Conservation (phyloP, 345 rosid species). For the Leavenworthia alabamica region DNA sequence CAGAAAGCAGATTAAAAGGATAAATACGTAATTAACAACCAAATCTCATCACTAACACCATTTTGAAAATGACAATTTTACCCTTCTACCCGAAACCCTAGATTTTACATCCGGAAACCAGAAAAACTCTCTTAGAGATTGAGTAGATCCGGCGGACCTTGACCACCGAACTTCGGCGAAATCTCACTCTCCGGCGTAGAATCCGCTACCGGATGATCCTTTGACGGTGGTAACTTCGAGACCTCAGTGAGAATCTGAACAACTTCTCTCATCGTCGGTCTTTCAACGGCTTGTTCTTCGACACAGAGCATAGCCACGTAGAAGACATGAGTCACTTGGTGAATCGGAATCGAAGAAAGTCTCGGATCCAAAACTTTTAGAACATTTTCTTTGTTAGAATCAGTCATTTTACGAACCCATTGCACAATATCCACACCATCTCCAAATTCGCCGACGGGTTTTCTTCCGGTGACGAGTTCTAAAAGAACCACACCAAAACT, state of each 20-base stretch:
- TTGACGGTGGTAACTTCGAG: conserved; percentile 51
- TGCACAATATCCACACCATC: conserved; percentile 98
- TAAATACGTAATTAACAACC: conserved; percentile 11
- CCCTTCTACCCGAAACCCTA: conserved; percentile 11
- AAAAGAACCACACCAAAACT: conserved; percentile 91
- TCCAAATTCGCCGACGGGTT: conserved; percentile 94
- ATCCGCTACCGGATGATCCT: conserved; percentile 29
- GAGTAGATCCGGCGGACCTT: conserved; percentile 61
- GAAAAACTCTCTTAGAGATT: conserved; percentile 42
- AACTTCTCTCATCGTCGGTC: conserved; percentile 98
- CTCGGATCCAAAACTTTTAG: conserved; percentile 76
- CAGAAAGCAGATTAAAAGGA: not conserved
- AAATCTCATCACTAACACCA: not conserved
- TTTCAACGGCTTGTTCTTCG: conserved; percentile 92
- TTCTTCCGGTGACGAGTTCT: conserved; percentile 76
- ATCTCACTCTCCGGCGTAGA: conserved; percentile 18
- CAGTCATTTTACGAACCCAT: conserved; percentile 87
- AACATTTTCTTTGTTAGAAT: conserved; percentile 79
- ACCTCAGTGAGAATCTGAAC: conserved; percentile 92
- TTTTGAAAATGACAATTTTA: not conserved
- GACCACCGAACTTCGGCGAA: conserved; percentile 36
- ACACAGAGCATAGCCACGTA: conserved; percentile 96
- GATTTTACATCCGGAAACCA: not conserved
- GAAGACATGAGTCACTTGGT: conserved; percentile 86
- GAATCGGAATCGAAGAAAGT: conserved; percentile 73